Evolutionary conservation across 2,329 filamentous ascomycete genomes (phyloP), one percentile per base, ranked within the genome.

Genomic region (Epichloe sylvatica): DNA sequence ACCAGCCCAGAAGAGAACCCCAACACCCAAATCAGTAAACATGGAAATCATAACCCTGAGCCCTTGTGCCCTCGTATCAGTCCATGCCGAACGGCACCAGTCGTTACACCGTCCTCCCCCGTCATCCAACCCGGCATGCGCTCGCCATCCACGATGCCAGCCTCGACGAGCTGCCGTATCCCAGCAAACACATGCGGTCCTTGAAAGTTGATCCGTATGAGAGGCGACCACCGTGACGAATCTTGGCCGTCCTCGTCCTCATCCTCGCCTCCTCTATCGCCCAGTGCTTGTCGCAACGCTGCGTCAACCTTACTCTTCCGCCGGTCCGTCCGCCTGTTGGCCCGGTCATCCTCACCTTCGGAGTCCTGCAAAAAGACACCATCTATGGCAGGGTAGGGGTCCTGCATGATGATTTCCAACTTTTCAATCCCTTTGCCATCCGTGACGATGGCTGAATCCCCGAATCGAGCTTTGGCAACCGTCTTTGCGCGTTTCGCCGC

Each of bases 111-210:
- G 42, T 88, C 84, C 59, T 94, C 88, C 2, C 89, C 89, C 1
- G 87, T 92, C 82, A 94, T 83, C 87, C 88, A 94, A 0, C 84
- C 84, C 0, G 89, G 88, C 84, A 94, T 90, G 49, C 72, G 77
- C 58, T 81, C 76, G 1, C 86, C 83, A 60, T 94, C 80, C 25
- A 94, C 70, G 46, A 86, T 73, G 0, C 86, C 87, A 15, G 78
- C 69, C 63, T 94, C 87, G 0, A 91, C 84, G 34, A 94, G 72
- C 59, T 84, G 80, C 45, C 86, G 76, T 23, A 94, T 73, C 0
- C 89, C 89, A 0, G 83, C 82, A 67, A 94, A 91, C 3, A 94
- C 81, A 61, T 94, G 86, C 0, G 75, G 65, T 0, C 89, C 89
- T 38, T 82, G 76, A 53, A 95, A 85, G 0, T 78, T 81, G 9